Base-by-base conservation (phyloP, 257 asterid species). In the Cynanchum wilfordii region DNA sequence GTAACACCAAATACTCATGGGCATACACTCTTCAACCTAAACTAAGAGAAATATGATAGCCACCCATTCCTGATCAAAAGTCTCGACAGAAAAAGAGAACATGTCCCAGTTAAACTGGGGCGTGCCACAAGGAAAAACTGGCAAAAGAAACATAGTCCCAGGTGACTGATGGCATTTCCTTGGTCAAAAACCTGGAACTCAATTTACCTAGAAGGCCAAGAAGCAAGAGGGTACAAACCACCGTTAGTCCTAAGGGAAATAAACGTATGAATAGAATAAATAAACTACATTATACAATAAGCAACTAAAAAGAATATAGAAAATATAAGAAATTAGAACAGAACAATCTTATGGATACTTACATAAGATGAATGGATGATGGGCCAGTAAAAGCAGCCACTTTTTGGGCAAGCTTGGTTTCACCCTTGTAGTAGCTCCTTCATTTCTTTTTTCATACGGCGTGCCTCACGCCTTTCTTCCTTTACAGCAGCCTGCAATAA, bases 351-450 rank as follows among this genome's bases (percentile, higher is more conserved):
- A 27, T 33, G 19, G 20, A 74, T 57, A 60, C 83, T 88, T 79
- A 95, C 99, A 88, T 86, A 73, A 95, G 88, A 87, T 86, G 99
- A 73, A 90, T 86, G 27, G 97, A 75, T 38, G 98, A 88, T 81
- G 99, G 99, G 33, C 95, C 93, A 36, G 96, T 82, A 78, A 83
- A 79, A 72, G 99, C 99, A 76, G 98, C 98, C 24, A 92, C 95
- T 76, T 84, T 95, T 83, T 91, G 99, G 66, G 99, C 99, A 49
- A 59, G 95, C 57, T 87, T 90, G 69, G 88, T 84, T 80, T 95
- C 99, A 30, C 76, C 80, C 78, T 88, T 92, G 80, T 90, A 95
- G n/a, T 19, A 88, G 82, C 75, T 47, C 96, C 82, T 87, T 95
- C 73, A 72, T 83, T 76, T 88, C 98, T 67, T 91, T 95, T 79